Percentiles rank a stretch among this genome's conserved stretches.
Conservation (phyloP, 495 filamentous ascomycete species). For the Aspergillus nanangensis region DNA sequence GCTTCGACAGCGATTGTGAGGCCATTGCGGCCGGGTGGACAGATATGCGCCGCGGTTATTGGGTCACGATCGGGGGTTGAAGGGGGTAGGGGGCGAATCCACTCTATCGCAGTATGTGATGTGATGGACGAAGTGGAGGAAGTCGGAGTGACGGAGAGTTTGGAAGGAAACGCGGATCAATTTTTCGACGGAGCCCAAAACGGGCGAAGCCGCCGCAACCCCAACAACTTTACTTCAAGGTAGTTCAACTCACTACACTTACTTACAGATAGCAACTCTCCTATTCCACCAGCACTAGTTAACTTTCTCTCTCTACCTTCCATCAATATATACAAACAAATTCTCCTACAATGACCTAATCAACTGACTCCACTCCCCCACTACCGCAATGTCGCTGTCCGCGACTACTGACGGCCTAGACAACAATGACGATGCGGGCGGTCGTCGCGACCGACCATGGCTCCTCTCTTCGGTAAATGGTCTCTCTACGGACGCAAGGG, state of each 20-base stretch:
- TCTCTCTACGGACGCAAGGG: not conserved
- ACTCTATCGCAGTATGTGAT: slow-evolving; percentile 9
- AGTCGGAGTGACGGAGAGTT: not conserved
- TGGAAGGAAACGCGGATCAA: slow-evolving; percentile 18
- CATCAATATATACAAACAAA: not conserved
- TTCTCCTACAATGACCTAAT: slow-evolving; percentile 12
- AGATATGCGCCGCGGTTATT: slow-evolving; percentile 5
- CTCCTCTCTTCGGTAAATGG: slow-evolving; percentile 45
- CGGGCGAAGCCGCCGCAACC: slow-evolving; percentile 7
- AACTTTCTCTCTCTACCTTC: not conserved
- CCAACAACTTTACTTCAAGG: not conserved
- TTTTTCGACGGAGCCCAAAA: slow-evolving; percentile 21
- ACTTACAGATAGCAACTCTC: no score
- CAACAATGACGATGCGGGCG: slow-evolving; percentile 16
- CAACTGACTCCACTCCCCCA: slow-evolving; percentile 7
- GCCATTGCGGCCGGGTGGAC: slow-evolving; percentile 35
- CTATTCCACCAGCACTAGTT: no score
- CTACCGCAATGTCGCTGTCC: slow-evolving; percentile 15
- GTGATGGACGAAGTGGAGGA: not conserved
- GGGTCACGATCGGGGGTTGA: not conserved
- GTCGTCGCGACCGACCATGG: slow-evolving; percentile 42
- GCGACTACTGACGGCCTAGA: slow-evolving; percentile 12
- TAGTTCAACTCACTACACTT: not conserved
- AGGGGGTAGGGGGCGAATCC: not conserved
- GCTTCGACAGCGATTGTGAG: slow-evolving; percentile 26